These are phyloP conservation scores for Theileria parva DNA, from an alignment of 169 alveolate species.

Conservation along the genomic window DNA sequence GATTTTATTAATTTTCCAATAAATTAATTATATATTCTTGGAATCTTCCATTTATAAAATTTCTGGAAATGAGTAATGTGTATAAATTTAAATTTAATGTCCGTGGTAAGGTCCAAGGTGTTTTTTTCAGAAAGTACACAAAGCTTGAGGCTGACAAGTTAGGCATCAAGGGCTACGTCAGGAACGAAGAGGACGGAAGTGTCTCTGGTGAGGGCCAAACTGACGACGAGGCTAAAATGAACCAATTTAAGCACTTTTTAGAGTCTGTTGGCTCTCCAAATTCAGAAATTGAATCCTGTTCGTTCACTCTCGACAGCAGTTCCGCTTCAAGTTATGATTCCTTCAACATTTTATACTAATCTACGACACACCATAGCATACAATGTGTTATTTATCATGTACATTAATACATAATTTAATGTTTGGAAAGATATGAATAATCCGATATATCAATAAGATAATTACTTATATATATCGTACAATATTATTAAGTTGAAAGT, in stretches of 20 bases:
- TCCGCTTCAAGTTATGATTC: constrained; percentile 33
- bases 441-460: background rate
- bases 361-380: background rate
- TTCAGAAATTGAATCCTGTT: constrained; percentile 68
- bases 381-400: background rate
- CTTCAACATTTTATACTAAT: constrained; percentile 22
- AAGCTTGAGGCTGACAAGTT: constrained; percentile 73
- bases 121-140: constrained; percentile 74
- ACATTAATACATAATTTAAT: background rate
- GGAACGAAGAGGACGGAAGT: constrained; percentile 69
- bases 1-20: no score
- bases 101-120: constrained; percentile 67
- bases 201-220: constrained; percentile 73
- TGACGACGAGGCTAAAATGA: constrained; percentile 42
- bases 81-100: constrained; percentile 39
- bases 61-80: background rate
- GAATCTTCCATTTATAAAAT: background rate
- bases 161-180: constrained; percentile 73
- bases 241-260: constrained; percentile 63
- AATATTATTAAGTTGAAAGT: background rate
- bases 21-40: no score
- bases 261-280: constrained; percentile 73
- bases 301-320: constrained; percentile 55
- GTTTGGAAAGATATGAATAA: background rate
- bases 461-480: background rate